phyloP scores from a whole-genome alignment of 1,139 yeast species.

The Trichomonascaceae sp. region DNA sequence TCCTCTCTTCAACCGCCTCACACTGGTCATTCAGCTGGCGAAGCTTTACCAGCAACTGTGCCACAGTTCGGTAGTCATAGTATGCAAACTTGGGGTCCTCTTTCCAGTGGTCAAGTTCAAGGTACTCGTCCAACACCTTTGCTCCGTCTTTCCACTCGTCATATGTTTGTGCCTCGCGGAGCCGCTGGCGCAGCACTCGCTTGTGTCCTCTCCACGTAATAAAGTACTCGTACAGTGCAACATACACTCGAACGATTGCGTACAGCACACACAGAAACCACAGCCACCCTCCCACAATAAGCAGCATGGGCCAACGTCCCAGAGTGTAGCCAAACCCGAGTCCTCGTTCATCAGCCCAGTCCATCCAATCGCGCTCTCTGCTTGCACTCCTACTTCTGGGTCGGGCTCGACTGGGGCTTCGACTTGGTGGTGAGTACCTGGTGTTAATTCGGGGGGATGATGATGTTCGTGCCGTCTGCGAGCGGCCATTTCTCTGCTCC shows the following conservation, averaged over 20 bases:
- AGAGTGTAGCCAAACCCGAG: constrained; percentile 37
- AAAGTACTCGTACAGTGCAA: constrained; percentile 48
- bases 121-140: constrained; percentile 38
- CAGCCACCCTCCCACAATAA: constrained; percentile 43
- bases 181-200: constrained; percentile 33
- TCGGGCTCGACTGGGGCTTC: too few relatives aligned
- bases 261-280: constrained; percentile 37
- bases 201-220: constrained; percentile 44
- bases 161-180: constrained; percentile 39
- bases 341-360: constrained; percentile 8
- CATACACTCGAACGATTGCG: constrained; percentile 43
- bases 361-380: neutral
- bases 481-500: too few relatives aligned
- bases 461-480: too few relatives aligned
- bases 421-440: too few relatives aligned
- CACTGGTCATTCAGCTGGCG: constrained; percentile 25
- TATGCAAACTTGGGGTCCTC: constrained; percentile 46
- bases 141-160: constrained; percentile 56
- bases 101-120: constrained; percentile 55
- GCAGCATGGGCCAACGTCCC: constrained; percentile 53
- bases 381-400: neutral
- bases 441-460: too few relatives aligned
- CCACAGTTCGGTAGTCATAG: constrained; percentile 53
- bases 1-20: neutral
- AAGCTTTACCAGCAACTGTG: constrained; percentile 37